Percentiles rank a stretch among this genome's conserved stretches.
Conservation (phyloP, 2,329 filamentous ascomycete genomes). For the Pseudogymnoascus sp. region DNA sequence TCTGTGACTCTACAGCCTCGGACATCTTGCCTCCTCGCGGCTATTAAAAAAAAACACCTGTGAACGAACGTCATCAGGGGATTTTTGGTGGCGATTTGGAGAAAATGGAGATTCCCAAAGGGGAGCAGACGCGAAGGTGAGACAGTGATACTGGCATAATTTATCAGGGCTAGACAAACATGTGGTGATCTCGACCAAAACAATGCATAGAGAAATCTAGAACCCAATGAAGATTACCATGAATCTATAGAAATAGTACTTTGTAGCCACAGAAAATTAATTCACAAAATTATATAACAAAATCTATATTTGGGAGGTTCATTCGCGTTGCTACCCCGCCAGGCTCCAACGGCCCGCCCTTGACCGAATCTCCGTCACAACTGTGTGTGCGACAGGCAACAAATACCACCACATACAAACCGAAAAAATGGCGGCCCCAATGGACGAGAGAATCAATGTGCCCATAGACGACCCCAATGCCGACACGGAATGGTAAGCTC, state of each 20-base stretch:
- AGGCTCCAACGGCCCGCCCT: not conserved
- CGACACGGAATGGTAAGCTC: conserved; percentile 84
- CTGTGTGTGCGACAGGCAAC: not conserved
- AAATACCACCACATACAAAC: conserved; percentile 2
- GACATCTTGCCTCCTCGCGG: not conserved
- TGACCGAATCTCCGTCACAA: not conserved
- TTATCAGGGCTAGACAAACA: not conserved
- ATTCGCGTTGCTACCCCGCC: not conserved
- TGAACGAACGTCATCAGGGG: not conserved
- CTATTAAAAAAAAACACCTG: not conserved
- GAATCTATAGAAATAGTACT: not conserved
- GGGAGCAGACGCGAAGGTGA: not conserved
- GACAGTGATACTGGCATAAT: not conserved
- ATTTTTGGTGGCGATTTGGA: not conserved
- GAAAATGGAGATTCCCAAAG: not conserved
- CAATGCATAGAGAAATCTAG: not conserved
- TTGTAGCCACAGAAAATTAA: not conserved
- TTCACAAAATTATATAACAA: not conserved
- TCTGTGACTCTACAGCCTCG: conserved; percentile 4
- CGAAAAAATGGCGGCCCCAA: conserved; percentile 45
- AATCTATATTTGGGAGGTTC: not conserved
- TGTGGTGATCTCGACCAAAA: not conserved
- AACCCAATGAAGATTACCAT: not conserved
- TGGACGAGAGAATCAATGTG: conserved; percentile 63
- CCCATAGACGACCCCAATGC: conserved; percentile 92